phyloP scores from a whole-genome alignment of 371 early-diverging fungal genomes.

The Capillidium rhysosporum region DNA sequence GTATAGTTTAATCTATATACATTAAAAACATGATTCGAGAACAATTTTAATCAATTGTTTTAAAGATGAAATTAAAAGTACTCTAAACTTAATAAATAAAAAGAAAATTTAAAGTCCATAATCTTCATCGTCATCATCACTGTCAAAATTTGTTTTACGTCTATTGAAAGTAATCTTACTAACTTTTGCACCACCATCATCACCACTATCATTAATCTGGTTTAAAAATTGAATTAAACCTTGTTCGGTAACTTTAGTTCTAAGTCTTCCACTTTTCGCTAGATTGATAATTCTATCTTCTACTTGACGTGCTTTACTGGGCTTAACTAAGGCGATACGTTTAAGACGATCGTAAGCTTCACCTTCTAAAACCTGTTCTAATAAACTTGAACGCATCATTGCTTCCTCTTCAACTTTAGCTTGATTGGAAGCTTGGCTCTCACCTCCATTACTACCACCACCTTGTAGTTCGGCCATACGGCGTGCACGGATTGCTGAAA shows the following conservation, averaged over 20 bases:
- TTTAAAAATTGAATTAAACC: conserved; percentile 70
- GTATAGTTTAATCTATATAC: too few species aligned
- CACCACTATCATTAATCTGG: conserved; percentile 36
- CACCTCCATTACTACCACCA: not conserved
- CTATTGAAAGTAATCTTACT: too few species aligned
- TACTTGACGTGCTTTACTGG: conserved; percentile 71
- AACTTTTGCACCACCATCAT: too few species aligned
- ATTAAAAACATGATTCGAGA: too few species aligned
- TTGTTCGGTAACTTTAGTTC: conserved; percentile 56
- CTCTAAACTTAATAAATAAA: too few species aligned
- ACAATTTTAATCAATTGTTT: too few species aligned
- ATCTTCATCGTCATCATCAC: too few species aligned
- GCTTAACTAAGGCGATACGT: conserved; percentile 79
- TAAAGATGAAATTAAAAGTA: too few species aligned
- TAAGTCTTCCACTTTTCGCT: conserved; percentile 68
- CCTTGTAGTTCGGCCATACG: conserved; percentile 43
- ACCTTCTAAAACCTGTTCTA: conserved; percentile 63
- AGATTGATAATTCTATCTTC: conserved; percentile 77
- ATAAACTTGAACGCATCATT: conserved; percentile 15
- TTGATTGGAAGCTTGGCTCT: not conserved
- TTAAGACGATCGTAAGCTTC: conserved; percentile 70
- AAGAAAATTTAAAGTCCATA: too few species aligned
- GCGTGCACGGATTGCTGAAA: conserved; percentile 61
- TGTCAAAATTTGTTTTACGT: too few species aligned
- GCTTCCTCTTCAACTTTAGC: not conserved